phyloP scores from a whole-genome alignment of 148 eudicot genomes.

The Chenopodium quinoa region DNA sequence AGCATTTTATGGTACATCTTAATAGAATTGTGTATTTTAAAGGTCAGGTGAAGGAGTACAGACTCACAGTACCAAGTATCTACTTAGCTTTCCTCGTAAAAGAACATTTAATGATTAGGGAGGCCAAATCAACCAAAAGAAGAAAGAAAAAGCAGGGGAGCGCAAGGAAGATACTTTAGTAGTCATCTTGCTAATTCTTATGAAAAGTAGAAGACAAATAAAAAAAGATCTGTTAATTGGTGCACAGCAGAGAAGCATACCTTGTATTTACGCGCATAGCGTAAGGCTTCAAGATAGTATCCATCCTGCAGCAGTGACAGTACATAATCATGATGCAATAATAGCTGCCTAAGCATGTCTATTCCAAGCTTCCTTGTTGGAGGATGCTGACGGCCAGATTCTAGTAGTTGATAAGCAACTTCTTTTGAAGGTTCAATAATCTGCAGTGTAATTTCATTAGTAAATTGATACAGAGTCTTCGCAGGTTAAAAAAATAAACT shows the following conservation, averaged over 20 bases:
- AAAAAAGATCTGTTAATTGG: neutral
- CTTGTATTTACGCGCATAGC: constrained; percentile 85
- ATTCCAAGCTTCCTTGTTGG: constrained; percentile 80
- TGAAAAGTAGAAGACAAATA: neutral
- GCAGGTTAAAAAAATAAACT: constrained; percentile 3
- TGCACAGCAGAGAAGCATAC: constrained; percentile 28
- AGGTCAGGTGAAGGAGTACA: neutral
- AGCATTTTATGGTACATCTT: neutral
- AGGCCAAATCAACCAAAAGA: no score
- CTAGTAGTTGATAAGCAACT: constrained; percentile 81
- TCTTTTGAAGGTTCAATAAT: constrained; percentile 94
- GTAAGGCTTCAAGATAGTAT: constrained; percentile 86
- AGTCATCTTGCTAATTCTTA: neutral
- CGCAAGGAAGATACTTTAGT: neutral
- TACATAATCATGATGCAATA: constrained; percentile 80
- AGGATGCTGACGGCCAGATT: constrained; percentile 64
- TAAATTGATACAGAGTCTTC: neutral
- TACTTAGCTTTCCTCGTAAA: no score
- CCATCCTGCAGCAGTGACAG: constrained; percentile 75
- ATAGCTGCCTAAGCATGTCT: constrained; percentile 83
- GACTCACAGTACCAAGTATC: no score
- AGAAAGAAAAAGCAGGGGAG: neutral
- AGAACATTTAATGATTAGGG: no score
- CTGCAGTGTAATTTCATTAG: constrained; percentile 35
- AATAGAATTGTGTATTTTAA: neutral